Base-by-base conservation (phyloP, 805 yeast species). In the Yueomyces sinensis region DNA sequence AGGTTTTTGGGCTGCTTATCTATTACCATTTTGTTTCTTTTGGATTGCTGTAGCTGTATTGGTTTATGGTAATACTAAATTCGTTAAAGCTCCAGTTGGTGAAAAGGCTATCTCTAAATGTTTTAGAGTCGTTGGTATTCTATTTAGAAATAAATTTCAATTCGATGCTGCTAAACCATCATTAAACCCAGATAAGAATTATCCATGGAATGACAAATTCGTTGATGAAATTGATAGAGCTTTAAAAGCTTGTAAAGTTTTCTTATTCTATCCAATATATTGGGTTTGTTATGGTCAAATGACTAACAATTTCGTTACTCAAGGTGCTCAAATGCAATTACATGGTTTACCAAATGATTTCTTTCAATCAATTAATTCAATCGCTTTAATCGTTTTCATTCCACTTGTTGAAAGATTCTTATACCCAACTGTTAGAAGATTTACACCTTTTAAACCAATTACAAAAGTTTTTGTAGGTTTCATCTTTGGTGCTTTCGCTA, bases 271-370 rank as follows among this genome's bases (percentile, higher is more conserved):
- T 54, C 81, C 86, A 24, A 62, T 80, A 33, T 80, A 74, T 63
- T 78, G 83, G 83, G 65, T 76, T 32, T 76, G 73, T 25, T 78
- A 77, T 56, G 73, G 74, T 31, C 83, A 76, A 60, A 78, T 80
- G 80, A 54, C 72, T 39, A 75, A 73, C 61, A 75, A 75, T 56
- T 78, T 80, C 48, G 70, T 77, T 38, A 69, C 82, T 30, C 83
- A 76, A 52, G 83, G 87, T 30, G 80, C 74, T 37, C 65, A 68
- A 43, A 76, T 79, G 82, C 72, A 76, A 45, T 62, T 70, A 35
- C 83, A 81, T 53, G 81, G 82, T 27, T 66, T 81, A 45, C 89
- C 93, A 43, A 81, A 81, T 52, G 91, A 81, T 63, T 64, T 81
- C 44, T 69, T 80, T 63, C 78, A 74, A 57, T 76, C 75, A 49